Conservation (phyloP, 768 basidiomycete genomes). For the Mycena olivaceomarginata region DNA sequence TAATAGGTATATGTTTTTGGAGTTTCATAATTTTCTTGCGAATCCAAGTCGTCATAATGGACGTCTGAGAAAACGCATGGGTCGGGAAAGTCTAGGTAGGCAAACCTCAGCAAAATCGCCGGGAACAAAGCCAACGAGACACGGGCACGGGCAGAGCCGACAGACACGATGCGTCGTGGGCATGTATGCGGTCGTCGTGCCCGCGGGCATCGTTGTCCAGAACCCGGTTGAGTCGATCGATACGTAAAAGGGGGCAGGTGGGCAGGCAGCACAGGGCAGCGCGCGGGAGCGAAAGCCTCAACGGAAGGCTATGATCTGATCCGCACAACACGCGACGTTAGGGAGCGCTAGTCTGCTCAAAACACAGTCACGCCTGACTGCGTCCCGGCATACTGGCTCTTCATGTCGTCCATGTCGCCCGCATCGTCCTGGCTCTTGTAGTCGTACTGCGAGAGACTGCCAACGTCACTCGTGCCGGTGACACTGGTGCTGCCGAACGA, state of each 20-base stretch:
- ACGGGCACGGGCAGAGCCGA: slow-evolving; percentile 31
- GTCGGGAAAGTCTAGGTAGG: slow-evolving; percentile 38
- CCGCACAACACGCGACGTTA: slow-evolving; percentile 33
- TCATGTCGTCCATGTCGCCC: slow-evolving; percentile 89
- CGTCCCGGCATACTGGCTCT: slow-evolving; percentile 91
- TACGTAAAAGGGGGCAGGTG: slow-evolving; percentile 33
- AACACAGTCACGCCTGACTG: slow-evolving; percentile 92
- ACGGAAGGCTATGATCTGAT: slow-evolving; percentile 32
- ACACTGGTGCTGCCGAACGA: slow-evolving; percentile 84
- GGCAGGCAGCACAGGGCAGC: slow-evolving; percentile 38
- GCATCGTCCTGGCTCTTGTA: slow-evolving; percentile 95
- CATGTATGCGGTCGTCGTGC: slow-evolving; percentile 30
- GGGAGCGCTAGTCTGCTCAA: slow-evolving; percentile 61
- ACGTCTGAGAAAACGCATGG: slow-evolving; percentile 25
- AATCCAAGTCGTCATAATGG: slow-evolving; percentile 27
- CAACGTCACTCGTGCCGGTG: slow-evolving; percentile 85
- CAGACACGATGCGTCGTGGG: slow-evolving; percentile 29
- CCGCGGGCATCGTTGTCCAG: slow-evolving; percentile 40
- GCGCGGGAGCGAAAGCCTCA: slow-evolving; percentile 29
- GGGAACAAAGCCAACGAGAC: slow-evolving; percentile 38
- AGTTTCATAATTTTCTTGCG: slow-evolving; percentile 38
- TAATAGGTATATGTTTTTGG: slow-evolving; percentile 24
- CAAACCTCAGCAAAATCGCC: slow-evolving; percentile 37
- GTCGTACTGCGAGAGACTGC: slow-evolving; percentile 85
- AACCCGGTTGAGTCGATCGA: slow-evolving; percentile 35